Evolutionary conservation across 1,284 basidiomycete species (phyloP).

Genomic region (Apiotrichum mycotoxinovorans): DNA sequence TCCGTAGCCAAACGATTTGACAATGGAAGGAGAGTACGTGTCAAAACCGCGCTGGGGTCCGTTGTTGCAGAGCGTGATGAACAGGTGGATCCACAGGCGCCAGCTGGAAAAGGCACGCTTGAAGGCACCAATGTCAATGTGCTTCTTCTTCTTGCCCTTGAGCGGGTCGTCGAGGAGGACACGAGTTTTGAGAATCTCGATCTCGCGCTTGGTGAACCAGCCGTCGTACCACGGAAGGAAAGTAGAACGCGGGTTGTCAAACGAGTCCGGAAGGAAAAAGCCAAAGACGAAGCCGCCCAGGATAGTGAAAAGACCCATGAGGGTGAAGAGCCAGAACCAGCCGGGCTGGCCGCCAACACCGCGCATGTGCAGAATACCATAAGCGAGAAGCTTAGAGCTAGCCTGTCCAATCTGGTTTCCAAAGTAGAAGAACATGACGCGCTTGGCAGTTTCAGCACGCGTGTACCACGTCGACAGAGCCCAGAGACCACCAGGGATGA

Average conservation of each 20-base stretch:
- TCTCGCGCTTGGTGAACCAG: conserved; percentile 33
- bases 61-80: conserved; percentile 37
- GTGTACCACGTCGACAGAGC: conserved; percentile 28
- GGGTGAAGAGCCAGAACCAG: conserved; percentile 30
- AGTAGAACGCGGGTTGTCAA: conserved; percentile 20
- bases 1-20: conserved; percentile 35
- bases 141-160: conserved; percentile 36
- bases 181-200: conserved; percentile 34
- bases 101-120: conserved; percentile 23
- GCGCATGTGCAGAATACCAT: conserved; percentile 32
- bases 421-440: conserved; percentile 36
- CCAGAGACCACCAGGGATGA: conserved; percentile 31
- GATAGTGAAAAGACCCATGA: conserved; percentile 33
- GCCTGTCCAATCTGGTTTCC: conserved; percentile 28
- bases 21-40: conserved; percentile 36
- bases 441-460: conserved; percentile 29
- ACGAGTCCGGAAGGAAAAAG: conserved; percentile 32
- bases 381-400: conserved; percentile 24
- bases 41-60: conserved; percentile 32
- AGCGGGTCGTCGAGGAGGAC: conserved; percentile 36
- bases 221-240: conserved; percentile 26
- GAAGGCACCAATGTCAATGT: conserved; percentile 23
- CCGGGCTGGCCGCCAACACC: conserved; percentile 28
- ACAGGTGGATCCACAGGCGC: conserved; percentile 33
- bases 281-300: conserved; percentile 29